Evolutionary conservation across 2,329 filamentous ascomycete species (phyloP).

Genomic region (Colletotrichum chrysophilum): DNA sequence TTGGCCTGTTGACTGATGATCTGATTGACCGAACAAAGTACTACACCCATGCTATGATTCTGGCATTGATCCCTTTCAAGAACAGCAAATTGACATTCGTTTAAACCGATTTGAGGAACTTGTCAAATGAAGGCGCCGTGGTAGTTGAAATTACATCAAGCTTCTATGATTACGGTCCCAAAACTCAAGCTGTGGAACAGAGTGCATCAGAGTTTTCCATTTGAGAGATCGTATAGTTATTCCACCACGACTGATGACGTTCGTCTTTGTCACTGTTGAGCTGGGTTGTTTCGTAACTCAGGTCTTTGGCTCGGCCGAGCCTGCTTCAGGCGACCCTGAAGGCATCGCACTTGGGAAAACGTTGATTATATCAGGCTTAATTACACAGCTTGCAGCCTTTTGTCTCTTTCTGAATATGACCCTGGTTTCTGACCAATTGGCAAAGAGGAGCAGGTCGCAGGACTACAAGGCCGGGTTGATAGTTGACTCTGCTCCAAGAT

Average conservation of each 20-base stretch:
- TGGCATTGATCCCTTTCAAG: conserved; percentile 46
- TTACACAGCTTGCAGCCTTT: not conserved
- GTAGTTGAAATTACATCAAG: not conserved
- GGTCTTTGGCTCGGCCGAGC: not conserved
- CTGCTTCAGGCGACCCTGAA: not conserved
- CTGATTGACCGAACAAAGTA: conserved; percentile 38
- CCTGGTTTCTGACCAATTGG: not conserved
- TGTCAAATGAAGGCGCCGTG: not conserved
- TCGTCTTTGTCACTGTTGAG: not conserved
- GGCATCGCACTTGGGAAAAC: not conserved
- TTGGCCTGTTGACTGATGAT: conserved; percentile 44
- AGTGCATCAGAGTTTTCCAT: not conserved
- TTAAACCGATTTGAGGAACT: not conserved
- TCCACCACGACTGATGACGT: not conserved
- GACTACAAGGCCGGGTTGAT: not conserved
- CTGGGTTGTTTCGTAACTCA: not conserved
- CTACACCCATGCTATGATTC: conserved; percentile 43
- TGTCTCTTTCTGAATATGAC: not conserved
- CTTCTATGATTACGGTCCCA: not conserved
- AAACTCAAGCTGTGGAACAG: not conserved
- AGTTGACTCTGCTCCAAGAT: not conserved
- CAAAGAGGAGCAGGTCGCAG: not conserved
- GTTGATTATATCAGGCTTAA: not conserved
- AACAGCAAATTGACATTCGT: conserved; percentile 37
- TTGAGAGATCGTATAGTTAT: not conserved